Evolutionary conservation across 1,284 basidiomycete species (phyloP), one percentile per base, ranked within the genome.

Genomic region (Lentinula novae-zelandiae): DNA sequence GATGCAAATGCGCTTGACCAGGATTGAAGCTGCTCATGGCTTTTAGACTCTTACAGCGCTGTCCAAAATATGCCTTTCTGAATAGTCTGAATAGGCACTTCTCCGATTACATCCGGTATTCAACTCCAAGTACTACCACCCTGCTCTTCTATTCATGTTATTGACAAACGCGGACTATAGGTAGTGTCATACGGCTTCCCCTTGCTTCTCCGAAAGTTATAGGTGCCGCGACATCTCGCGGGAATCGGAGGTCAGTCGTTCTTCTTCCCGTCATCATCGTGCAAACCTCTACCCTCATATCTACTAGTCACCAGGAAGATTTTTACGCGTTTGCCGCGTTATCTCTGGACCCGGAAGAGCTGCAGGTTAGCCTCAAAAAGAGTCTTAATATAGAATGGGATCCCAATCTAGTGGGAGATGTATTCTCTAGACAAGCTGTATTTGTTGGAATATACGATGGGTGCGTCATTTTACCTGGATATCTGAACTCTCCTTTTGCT

Each of bases 371-470:
- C 64, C 75, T 90, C 53, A 85, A 87, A 68, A 85, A 84, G 65
- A 72, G 76, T 34, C 80, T 87, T 60, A 78, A 78, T 34, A 71
- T 88, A 53, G 82, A 89, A 58, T 95, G 93, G 93, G 80, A 91
- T 65, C 85, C 89, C 0, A 71, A 77, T n/a, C 71, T 70, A 17
- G 76, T 84, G 5, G 82, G 80, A n/a, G 79, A 85, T 49, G 71
- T 78, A 0, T 75, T 91, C 40, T 80, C 88, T 4, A 75, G 84
- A n/a, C 93, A 96, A 72, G 89, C 89, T 5, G 81, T 92, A 2
- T 93, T 90, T 66, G 86, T 94, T 48, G 94, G 93, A 15, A 89
- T 96, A 60, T 96, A 93, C 72, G 94, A 96, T 63, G 94, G 94
- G 92, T 92, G 67, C 61, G 82, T 71, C 40, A 27, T 60, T 58